Base-by-base conservation (phyloP, 768 basidiomycete species). In the Tylopilus subfusipes region DNA sequence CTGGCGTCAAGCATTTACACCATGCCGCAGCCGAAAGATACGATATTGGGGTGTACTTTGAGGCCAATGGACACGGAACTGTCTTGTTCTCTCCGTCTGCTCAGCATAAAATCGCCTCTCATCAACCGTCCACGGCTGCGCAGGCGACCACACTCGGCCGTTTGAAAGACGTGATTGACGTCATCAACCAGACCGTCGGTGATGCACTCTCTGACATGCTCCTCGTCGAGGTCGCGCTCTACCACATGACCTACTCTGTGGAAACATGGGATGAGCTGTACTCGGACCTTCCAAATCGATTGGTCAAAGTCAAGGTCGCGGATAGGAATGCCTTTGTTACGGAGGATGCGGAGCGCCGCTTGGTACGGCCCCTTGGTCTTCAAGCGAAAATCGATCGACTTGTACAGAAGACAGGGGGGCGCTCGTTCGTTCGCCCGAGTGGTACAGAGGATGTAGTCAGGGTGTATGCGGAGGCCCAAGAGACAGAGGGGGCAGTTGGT, bases 31-130 rank as follows among this genome's bases (percentile, higher is more conserved):
- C 95, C 63, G 83, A 86, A 63, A 83, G 85, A 63, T 98, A 87
- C 72, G 82, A 93, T 67, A 81, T 99, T 52, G 97, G 97, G n/a
- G 92, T 99, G 42, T 99, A 99, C 74, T 99, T 99, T 64, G 97
- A 99, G 71, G 97, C 97, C 31, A 99, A 99, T 68, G 97, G 97
- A 3, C 97, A 99, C 63, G 97, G 97, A 30, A 99, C 97, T 3
- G 93, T 98, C 44, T 72, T 98, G 52, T 98, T 99, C 75, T 98
- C 97, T 13, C 81, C 79, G 8, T 69, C 79, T 19, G 88, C 93
- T 4, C 78, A 86, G 52, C 75, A 82, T 22, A 79, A 70, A 42
- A 76, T 99, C 38, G 63, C 74, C 29, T 72, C 74, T 22, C 76
- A 90, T 64, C 76, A 88, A 59, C 88, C 96, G 2, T 81, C 83